These are phyloP conservation scores for Heliamphora pulchella DNA, from an alignment of 179 eudicot genomes.

Conservation along the genomic window DNA sequence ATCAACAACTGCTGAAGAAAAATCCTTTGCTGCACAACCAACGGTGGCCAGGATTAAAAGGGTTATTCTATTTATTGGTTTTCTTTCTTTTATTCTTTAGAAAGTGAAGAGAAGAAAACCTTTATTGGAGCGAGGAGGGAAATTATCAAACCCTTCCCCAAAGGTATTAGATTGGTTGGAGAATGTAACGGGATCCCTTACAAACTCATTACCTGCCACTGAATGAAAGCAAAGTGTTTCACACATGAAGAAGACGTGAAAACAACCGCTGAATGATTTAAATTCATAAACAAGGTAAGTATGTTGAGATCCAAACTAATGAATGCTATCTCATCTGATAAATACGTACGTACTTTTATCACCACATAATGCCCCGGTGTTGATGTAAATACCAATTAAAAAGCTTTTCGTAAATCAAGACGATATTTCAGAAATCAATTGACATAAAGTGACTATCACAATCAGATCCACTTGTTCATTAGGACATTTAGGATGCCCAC, in stretches of 20 bases:
- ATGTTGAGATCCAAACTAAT: neutral
- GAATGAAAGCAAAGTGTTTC: slow-evolving; percentile 20
- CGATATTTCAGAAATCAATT: neutral
- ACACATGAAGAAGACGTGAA: neutral
- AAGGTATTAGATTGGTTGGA: slow-evolving; percentile 50
- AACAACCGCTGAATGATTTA: neutral
- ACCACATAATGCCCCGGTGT: neutral
- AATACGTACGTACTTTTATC: too few species aligned
- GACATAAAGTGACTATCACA: neutral
- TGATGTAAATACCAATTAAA: neutral
- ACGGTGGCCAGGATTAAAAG: neutral
- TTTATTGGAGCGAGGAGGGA: slow-evolving; percentile 42
- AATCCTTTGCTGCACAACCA: slow-evolving; percentile 41
- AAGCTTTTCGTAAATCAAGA: neutral
- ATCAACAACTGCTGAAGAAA: slow-evolving; percentile 52
- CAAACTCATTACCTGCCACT: slow-evolving; percentile 69
- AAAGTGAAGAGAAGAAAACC: slow-evolving; percentile 30
- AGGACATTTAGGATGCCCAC: neutral
- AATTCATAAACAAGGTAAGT: neutral
- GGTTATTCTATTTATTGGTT: neutral
- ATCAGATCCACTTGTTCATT: neutral
- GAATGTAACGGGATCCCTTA: slow-evolving; percentile 61
- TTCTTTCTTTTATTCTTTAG: neutral
- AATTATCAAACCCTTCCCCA: slow-evolving; percentile 48
- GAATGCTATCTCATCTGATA: too few species aligned